Evolutionary conservation across 2,329 filamentous ascomycete genomes (phyloP).

Genomic region (Paradendryphiella salina): DNA sequence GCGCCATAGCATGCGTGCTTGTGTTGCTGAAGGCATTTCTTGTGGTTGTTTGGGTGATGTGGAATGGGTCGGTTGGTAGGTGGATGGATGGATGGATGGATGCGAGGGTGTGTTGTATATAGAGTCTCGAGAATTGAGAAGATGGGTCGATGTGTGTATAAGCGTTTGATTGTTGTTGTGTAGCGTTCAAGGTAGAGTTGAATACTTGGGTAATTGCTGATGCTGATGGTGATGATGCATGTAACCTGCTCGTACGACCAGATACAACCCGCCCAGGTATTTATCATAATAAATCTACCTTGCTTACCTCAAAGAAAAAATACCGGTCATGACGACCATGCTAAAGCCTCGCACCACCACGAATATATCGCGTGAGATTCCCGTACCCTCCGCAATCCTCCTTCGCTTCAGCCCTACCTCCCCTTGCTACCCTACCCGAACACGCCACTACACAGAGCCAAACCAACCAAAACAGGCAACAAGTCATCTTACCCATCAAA

Average conservation of each 20-base stretch:
- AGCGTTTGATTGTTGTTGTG: no score
- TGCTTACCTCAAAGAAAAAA: no score
- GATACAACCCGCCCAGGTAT: no score
- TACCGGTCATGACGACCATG: not conserved
- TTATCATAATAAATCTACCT: no score
- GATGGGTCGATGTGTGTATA: no score
- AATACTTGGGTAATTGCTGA: no score
- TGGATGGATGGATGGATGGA: not conserved
- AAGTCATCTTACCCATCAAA: not conserved
- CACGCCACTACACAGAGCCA: not conserved
- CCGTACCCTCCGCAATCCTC: not conserved
- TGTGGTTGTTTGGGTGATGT: no score
- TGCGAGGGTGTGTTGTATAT: not conserved
- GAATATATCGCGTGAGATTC: slow-evolving; percentile 1
- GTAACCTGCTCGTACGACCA: no score
- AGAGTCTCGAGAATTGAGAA: no score
- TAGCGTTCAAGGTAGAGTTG: no score
- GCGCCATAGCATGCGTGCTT: slow-evolving; percentile 39
- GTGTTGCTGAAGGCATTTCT: slow-evolving; percentile 40
- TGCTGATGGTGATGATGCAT: no score
- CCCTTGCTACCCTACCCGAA: not conserved
- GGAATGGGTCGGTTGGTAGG: no score
- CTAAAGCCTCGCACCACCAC: slow-evolving; percentile 4
- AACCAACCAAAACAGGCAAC: slow-evolving; percentile 1
- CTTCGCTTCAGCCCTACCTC: not conserved